Evolutionary conservation across 495 filamentous ascomycete species (phyloP), one percentile per base, ranked within the genome.

Genomic region (Xylaria cubensis): DNA sequence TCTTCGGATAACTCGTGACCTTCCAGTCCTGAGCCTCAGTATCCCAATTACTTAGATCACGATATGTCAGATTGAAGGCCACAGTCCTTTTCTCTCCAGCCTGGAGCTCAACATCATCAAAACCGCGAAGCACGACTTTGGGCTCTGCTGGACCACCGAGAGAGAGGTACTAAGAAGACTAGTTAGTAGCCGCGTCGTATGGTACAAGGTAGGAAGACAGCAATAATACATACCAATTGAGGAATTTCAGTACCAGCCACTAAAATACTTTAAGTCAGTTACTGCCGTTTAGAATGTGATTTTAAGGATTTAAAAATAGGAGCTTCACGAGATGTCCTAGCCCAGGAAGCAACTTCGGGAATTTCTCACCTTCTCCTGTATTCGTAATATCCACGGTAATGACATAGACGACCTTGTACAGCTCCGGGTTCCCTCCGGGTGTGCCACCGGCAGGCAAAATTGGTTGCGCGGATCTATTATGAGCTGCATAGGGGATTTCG

Each of bases 41-140:
- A 73, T 97, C 91, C 95, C 95, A 98, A 76, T 94, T 97, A 74
- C 84, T 86, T 42, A 86, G 44, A 77, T 97, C 95, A 75, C 91
- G 91, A 66, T 94, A 87, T 26, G 89, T 94, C 46, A 97, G 77
- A 3, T 88, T 83, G 79, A 98, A 89, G 2, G 82, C 80, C 5
- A 97, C 91, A 8, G 75, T 84, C 74, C 79, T 84, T 41, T 80
- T 85, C 77, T 93, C 87, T 0, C 88, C 90, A 0, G 85, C 81
- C 41, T 86, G 78, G n/a, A 94, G 73, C 19, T 80, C 74, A 13
- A 94, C 79, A 79, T 97, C 97, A 76, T 92, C 89, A 71, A 97
- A 97, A 7, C 89, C 92, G 21, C 95, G 87, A 21, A 98, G 86
- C 0, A 94, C 92, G 26, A 84, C 81, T 12, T 89, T 87, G 0